Percentiles rank a stretch among this genome's conserved stretches.
phyloP scores from a whole-genome alignment of 495 filamentous ascomycete species.

The Trichoderma gamsii region DNA sequence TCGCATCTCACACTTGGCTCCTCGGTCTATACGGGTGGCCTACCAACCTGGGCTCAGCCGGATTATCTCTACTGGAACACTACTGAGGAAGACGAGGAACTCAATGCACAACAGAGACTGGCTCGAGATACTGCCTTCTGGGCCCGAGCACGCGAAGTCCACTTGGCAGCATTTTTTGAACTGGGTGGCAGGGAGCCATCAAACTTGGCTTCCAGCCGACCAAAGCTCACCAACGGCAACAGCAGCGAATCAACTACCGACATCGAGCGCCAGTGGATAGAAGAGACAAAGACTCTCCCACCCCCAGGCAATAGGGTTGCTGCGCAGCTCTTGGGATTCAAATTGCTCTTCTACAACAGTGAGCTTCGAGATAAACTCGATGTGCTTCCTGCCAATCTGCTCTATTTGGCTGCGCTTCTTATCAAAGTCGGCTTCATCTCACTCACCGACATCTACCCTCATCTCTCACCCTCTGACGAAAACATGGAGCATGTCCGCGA shows the following conservation, averaged over 20 bases:
- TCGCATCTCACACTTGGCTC: constrained; percentile 19
- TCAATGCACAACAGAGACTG: constrained; percentile 43
- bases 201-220: constrained; percentile 25
- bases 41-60: constrained; percentile 79
- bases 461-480: constrained; percentile 80
- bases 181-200: constrained; percentile 57
- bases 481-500: constrained; percentile 66
- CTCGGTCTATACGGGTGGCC: constrained; percentile 40
- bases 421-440: constrained; percentile 98
- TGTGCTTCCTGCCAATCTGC: constrained; percentile 77
- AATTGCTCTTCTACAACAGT: constrained; percentile 86
- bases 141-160: constrained; percentile 65
- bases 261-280: constrained; percentile 63
- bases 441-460: constrained; percentile 85
- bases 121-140: constrained; percentile 74
- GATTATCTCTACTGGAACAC: constrained; percentile 50
- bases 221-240: constrained; percentile 20
- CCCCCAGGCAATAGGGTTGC: constrained; percentile 83
- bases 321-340: constrained; percentile 94
- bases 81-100: constrained; percentile 59
- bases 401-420: constrained; percentile 81
- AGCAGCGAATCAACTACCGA: constrained; percentile 38
- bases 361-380: constrained; percentile 60
- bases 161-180: constrained; percentile 83
- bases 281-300: constrained; percentile 69